Evolutionary conservation across 2,329 filamentous ascomycete genomes (phyloP), one percentile per base, ranked within the genome.

Genomic region (Chaetomiaceae sp.): DNA sequence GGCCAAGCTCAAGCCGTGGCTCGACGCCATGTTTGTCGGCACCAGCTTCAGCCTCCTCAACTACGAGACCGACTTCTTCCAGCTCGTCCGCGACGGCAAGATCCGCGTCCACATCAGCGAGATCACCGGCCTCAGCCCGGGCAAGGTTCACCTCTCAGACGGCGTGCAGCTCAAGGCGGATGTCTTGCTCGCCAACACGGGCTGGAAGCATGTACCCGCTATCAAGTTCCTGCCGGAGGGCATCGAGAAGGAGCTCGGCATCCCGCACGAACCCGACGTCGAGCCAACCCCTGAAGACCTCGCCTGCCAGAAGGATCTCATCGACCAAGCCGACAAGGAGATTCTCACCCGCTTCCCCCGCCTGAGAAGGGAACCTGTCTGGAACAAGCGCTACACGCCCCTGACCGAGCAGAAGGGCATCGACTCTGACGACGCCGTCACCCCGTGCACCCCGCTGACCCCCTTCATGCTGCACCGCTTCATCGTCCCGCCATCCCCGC

Each of bases 41-140:
- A 75, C 75, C 11, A 76, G 74, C 5, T 71, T 85, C 20, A 78
- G 77, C 48, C 83, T 87, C 45, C 71, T 81, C 51, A 86, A 84
- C 64, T 85, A 81, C 59, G 72, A 75, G 1, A 77, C 72, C 3
- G 73, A 80, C 61, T 78, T 84, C 60, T 80, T 82, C 59, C 77
- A 82, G 4, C 66, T 83, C 17, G 75, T 85, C 17, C 71, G 71
- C 27, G 64, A 69, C 22, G 81, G 78, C 15, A 73, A 66, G 34
- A 73, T 84, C 44, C 69, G 70, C 15, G 65, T 85, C 3, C 74
- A 82, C 53, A 69, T 81, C 47, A 75, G 72, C 15, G 76, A 84
- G 53, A 71, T 85, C 8, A 66, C 65, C 1, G 64, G 66, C 22
- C 69, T 68, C 70, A 14, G 61, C 69, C 4, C 65, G 71, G 17